Base-by-base conservation (phyloP, 1,284 basidiomycete genomes). In the Takashimella tepidaria region DNA sequence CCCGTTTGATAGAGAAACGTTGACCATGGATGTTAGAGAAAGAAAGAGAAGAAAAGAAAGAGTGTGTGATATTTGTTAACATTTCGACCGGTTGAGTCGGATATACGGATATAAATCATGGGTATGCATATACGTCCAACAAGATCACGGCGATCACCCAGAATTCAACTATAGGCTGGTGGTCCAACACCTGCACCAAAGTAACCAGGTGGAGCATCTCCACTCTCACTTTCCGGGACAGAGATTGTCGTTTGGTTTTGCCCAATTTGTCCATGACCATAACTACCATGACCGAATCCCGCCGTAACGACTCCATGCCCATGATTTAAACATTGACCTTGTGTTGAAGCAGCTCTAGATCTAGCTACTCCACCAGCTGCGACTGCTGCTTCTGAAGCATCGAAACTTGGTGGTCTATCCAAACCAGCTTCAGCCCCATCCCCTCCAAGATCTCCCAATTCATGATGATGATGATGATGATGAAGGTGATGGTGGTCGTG, bases 381-480 rank as follows among this genome's bases (percentile, higher is more conserved):
- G 46, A 67, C 68, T 19, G 72, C 72, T 16, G 73, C 73, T 58
- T 75, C 72, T 47, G 65, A 68, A 13, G 70, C 73, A 26, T 63
- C 73, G 46, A 75, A 75, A 3, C 56, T 61, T 6, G 73, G 73
- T 1, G 73, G 73, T 21, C 67, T 63, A 40, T 63, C 55, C 8
- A 16, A 37, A 16, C 31, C 31, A 8, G 31, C 31, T 21, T 56
- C 49, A 5, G 43, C 53, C 6, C 25, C 26, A 19, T 22, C 44
- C n/a, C n/a, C n/a, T n/a, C n/a, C n/a, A n/a, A n/a, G n/a, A n/a
- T n/a, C n/a, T n/a, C n/a, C n/a, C n/a, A n/a, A n/a, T n/a, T n/a
- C n/a, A n/a, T n/a, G n/a, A n/a, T n/a, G n/a, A n/a, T n/a, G n/a
- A n/a, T n/a, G n/a, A n/a, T n/a, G n/a, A n/a, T n/a, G n/a, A n/a